A percentile compares a stretch with the other conserved stretches of the same genome.
Conservation (phyloP, 352 stramenopile genomes). For the Phytophthora nicotianae region DNA sequence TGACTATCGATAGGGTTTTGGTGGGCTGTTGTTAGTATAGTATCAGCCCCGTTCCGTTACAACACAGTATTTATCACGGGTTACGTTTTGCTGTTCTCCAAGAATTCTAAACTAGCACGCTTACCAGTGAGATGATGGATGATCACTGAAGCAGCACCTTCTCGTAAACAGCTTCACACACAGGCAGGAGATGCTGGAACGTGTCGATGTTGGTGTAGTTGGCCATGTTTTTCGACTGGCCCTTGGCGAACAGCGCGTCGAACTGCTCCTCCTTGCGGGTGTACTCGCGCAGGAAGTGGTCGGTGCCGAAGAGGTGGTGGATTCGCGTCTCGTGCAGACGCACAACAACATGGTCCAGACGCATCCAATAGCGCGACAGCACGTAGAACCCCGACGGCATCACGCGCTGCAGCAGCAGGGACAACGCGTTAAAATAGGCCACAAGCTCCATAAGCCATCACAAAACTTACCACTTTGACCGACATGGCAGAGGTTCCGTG, state of each 20-base stretch:
- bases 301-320: slow-evolving; percentile 77
- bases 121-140: neutral
- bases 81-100: slow-evolving; percentile 21
- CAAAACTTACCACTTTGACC: slow-evolving; percentile 78
- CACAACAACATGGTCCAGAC: slow-evolving; percentile 79
- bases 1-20: slow-evolving; percentile 37
- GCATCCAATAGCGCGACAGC: slow-evolving; percentile 83
- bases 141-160: slow-evolving; percentile 64
- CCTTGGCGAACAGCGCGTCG: slow-evolving; percentile 65
- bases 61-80: slow-evolving; percentile 33
- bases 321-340: slow-evolving; percentile 84
- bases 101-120: slow-evolving; percentile 23
- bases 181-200: slow-evolving; percentile 74
- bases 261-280: slow-evolving; percentile 81
- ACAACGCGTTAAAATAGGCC: slow-evolving; percentile 3
- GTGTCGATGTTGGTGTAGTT: slow-evolving; percentile 87
- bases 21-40: slow-evolving; percentile 1
- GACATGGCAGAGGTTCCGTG: slow-evolving; percentile 81
- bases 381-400: slow-evolving; percentile 87
- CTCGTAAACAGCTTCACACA: slow-evolving; percentile 62
- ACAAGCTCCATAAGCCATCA: neutral
- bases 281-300: slow-evolving; percentile 82
- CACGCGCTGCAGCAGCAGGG: slow-evolving; percentile 53
- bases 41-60: slow-evolving; percentile 2
- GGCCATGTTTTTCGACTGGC: slow-evolving; percentile 74